Evolutionary conservation across 306 rosid genomes (phyloP), one percentile per base, ranked within the genome.

Genomic region (Corylus americana): DNA sequence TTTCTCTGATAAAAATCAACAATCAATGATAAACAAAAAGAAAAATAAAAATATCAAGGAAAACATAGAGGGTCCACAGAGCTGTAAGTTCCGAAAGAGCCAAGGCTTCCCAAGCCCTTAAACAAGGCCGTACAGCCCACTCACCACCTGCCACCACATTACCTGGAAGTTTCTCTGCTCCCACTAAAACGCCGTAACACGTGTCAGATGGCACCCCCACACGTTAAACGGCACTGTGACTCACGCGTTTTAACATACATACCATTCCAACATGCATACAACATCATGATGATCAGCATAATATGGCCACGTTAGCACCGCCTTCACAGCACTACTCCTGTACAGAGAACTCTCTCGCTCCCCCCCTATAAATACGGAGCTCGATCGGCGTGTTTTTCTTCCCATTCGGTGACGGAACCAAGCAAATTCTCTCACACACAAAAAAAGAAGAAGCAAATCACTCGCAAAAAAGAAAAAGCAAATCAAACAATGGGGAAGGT

Each of bases 401-500:
- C 70, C 29, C 39, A 49, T 50, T 50, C 63, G 48, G 73, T 5
- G 25, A 0, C 47, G 13, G 1, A 29, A 4, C 8, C 29, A 49
- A 61, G 22, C 53, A 29, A 37, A 10, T 63, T 22, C 70, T 31
- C 35, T 31, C 35, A 31, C 35, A 31, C 35, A 31, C 35, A 31
- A 22, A 22, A 22, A 22, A 22, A 22, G 22, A 22, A 22, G 22
- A 22, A 22, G 22, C 22, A 22, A 22, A 22, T 22, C 22, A 22
- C 22, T 22, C 35, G 0, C 35, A 31, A 31, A 31, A 31, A 31
- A 31, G 35, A 31, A 31, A 2, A 31, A 31, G 35, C 35, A 31
- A 31, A 31, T 31, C 35, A 31, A 31, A 20, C 74, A 12, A 83
- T 83, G 87, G 87, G 87, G 55, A 80, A 59, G 87, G 86, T 78